Conservation (phyloP, 805 yeast genomes). For the Saturnispora ahearnii region DNA sequence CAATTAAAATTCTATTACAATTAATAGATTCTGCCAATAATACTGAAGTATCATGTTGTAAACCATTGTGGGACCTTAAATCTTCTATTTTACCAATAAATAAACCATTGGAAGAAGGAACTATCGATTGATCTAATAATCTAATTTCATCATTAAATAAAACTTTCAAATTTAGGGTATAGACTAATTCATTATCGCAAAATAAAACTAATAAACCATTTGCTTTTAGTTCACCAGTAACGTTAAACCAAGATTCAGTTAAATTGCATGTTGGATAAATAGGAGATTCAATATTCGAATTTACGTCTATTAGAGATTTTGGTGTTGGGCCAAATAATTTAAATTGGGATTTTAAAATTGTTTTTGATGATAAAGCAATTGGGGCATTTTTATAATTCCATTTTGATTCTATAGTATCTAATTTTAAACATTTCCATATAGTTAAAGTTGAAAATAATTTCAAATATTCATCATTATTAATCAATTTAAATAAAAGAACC, state of each 20-base stretch:
- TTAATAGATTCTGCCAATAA: not conserved
- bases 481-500: conserved; percentile 26
- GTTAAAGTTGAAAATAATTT: conserved; percentile 33
- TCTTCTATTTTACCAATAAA: conserved; percentile 49
- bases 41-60: not conserved
- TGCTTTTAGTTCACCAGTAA: conserved; percentile 61
- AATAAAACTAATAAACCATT: conserved; percentile 54
- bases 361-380: conserved; percentile 19
- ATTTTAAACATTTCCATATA: conserved; percentile 43
- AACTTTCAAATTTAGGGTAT: conserved; percentile 45
- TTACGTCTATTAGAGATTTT: conserved; percentile 19
- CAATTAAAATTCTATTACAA: conserved; percentile 37
- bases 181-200: conserved; percentile 58
- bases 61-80: conserved; percentile 34
- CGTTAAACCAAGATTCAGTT: conserved; percentile 61
- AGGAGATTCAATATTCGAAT: conserved; percentile 29
- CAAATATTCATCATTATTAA: conserved; percentile 31
- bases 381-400: conserved; percentile 34
- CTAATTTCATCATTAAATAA: conserved; percentile 54
- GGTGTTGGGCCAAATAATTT: conserved; percentile 47
- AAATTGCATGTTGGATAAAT: conserved; percentile 7
- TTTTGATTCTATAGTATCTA: conserved; percentile 38
- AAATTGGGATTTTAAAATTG: conserved; percentile 52
- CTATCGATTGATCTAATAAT: conserved; percentile 53
- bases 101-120: conserved; percentile 49